These are phyloP conservation scores for Candida tetrigidarum DNA, from an alignment of 1,139 yeast genomes.

Conservation along the genomic window DNA sequence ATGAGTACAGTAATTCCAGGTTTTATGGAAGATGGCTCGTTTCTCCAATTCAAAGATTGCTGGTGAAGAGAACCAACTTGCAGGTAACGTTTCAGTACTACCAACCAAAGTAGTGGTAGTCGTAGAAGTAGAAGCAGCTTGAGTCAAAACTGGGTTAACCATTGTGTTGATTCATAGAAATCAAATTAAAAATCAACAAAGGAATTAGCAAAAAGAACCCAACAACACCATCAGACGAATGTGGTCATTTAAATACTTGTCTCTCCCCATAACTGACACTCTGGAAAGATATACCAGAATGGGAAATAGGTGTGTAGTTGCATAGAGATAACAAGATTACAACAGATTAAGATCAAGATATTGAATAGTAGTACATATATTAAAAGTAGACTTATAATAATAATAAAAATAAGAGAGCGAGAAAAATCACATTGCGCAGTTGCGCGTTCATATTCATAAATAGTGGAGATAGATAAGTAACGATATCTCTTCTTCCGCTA, in stretches of 20 bases:
- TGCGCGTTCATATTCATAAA: conserved; percentile 4
- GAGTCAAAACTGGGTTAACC: conserved; percentile 10
- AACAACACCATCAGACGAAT: too few species aligned
- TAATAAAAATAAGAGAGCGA: too few species aligned
- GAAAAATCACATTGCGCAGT: too few species aligned
- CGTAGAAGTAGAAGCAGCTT: conserved; percentile 3
- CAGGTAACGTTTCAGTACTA: conserved; percentile 65
- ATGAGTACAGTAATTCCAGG: conserved; percentile 60
- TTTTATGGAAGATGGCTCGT: conserved; percentile 56
- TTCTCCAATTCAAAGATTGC: conserved; percentile 60
- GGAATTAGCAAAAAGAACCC: too few species aligned
- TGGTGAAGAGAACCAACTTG: conserved; percentile 68
- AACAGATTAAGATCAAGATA: conserved; percentile 1
- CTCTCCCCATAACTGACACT: neutral
- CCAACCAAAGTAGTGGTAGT: too few species aligned
- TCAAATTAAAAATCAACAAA: too few species aligned
- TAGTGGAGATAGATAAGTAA: neutral
- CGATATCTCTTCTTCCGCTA: too few species aligned
- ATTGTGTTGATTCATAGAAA: too few species aligned
- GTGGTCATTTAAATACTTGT: neutral
- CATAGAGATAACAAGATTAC: neutral
- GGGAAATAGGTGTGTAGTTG: neutral
- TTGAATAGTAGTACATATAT: neutral
- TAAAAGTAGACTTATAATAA: too few species aligned
- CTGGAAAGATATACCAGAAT: neutral